Percentiles rank a stretch among this genome's conserved stretches.
Evolutionary conservation across 2,329 filamentous ascomycete species (phyloP).

Genomic region (Plectosphaerella cucumerina): DNA sequence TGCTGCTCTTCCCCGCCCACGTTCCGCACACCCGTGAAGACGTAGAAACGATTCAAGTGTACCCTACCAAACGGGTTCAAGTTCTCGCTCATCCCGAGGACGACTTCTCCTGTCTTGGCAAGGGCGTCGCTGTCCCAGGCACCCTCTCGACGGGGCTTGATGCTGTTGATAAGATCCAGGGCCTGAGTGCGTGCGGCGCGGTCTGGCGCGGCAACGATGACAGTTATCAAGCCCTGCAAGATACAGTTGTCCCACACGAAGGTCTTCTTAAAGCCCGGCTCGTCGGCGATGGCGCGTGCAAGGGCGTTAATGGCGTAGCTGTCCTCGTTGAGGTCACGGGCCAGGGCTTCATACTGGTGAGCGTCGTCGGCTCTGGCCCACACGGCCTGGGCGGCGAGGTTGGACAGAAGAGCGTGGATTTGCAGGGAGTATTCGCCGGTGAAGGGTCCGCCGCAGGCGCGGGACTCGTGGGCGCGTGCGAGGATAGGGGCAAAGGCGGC

Average conservation of each 20-base stretch:
- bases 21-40: not conserved
- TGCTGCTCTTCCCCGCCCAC: no score
- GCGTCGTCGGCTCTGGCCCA: not conserved
- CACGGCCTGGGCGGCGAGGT: not conserved
- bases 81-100: not conserved
- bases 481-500: not conserved
- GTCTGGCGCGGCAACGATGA: not conserved
- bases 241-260: not conserved
- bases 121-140: not conserved
- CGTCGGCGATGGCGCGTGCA: not conserved
- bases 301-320: not conserved
- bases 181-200: not conserved
- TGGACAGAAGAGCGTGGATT: not conserved
- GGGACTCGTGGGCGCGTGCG: not conserved
- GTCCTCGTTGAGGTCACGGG: not conserved
- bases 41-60: not conserved
- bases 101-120: not conserved
- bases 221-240: not conserved
- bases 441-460: not conserved
- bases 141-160: not conserved
- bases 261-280: not conserved
- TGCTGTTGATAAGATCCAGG: not conserved
- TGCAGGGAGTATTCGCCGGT: not conserved
- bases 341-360: not conserved
- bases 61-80: not conserved